phyloP scores from a whole-genome alignment of 2,329 filamentous ascomycete genomes.

The Ophiosphaerella herpotricha region DNA sequence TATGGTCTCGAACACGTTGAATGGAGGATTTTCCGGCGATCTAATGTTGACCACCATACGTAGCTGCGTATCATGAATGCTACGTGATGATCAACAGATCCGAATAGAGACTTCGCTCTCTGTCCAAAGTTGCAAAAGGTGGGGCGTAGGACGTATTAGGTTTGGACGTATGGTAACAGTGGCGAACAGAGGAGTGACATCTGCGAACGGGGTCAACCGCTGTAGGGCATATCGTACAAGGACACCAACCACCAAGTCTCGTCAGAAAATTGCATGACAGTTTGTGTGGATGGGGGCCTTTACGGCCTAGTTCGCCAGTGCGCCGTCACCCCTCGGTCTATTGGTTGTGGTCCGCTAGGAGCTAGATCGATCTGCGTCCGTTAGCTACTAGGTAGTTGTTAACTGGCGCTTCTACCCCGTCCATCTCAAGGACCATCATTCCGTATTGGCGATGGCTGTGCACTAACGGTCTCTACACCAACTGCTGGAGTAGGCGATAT shows the following conservation, averaged over 20 bases:
- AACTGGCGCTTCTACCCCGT: conserved; percentile 35
- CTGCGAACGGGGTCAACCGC: conserved; percentile 5
- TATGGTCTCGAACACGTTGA: conserved; percentile 32
- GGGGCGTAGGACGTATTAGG: too few species aligned
- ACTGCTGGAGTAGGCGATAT: conserved; percentile 28
- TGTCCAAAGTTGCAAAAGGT: too few species aligned
- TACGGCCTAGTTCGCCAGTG: conserved; percentile 33
- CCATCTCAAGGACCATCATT: conserved; percentile 32
- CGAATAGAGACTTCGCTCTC: too few species aligned
- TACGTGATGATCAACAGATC: too few species aligned
- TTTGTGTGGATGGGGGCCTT: conserved; percentile 31
- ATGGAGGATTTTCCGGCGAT: conserved; percentile 15
- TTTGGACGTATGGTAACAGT: too few species aligned
- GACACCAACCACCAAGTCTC: neutral
- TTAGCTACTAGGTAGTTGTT: conserved; percentile 35
- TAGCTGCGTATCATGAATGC: conserved; percentile 14
- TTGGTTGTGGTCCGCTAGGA: conserved; percentile 39
- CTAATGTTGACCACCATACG: conserved; percentile 14
- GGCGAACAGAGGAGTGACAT: conserved; percentile 3
- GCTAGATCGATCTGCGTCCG: conserved; percentile 38
- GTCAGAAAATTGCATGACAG: conserved; percentile 23
- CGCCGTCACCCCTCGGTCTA: conserved; percentile 41
- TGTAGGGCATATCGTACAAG: neutral
- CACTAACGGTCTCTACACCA: conserved; percentile 32
- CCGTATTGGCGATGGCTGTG: conserved; percentile 31